Conservation (phyloP, 192 early-diverging fungal genomes). For the Neocallimastix lanati region DNA sequence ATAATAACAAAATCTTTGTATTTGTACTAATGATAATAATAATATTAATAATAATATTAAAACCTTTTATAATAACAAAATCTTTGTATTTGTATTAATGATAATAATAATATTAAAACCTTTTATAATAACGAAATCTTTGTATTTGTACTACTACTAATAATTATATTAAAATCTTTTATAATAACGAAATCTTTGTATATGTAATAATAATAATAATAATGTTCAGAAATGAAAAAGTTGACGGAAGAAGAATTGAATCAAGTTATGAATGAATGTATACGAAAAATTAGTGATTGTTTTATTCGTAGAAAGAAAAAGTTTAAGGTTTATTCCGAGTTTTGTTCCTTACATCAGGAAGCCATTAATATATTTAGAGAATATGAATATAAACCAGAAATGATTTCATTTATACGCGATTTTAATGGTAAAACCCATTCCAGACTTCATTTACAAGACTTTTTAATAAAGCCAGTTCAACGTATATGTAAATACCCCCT, state of each 20-base stretch:
- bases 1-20: no score
- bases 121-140: no score
- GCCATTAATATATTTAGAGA: not conserved
- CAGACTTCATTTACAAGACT: not conserved
- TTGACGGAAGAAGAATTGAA: not conserved
- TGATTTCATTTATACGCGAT: not conserved
- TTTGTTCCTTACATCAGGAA: not conserved
- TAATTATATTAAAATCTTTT: no score
- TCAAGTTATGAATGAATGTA: not conserved
- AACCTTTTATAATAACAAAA: no score
- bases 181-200: no score
- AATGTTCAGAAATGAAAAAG: no score
- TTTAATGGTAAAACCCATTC: not conserved
- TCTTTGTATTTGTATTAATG: no score
- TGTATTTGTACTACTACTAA: no score
- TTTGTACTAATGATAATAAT: no score
- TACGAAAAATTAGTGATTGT: not conserved
- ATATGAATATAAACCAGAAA: not conserved
- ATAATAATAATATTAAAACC: no score
- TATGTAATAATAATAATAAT: no score
- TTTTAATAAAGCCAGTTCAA: not conserved
- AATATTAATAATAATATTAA: no score
- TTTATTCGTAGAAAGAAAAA: not conserved
- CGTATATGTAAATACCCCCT: not conserved
- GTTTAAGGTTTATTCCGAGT: not conserved